These are phyloP conservation scores for Colletotrichum sp. DNA, from an alignment of 2,329 filamentous ascomycete species.

Conservation along the genomic window DNA sequence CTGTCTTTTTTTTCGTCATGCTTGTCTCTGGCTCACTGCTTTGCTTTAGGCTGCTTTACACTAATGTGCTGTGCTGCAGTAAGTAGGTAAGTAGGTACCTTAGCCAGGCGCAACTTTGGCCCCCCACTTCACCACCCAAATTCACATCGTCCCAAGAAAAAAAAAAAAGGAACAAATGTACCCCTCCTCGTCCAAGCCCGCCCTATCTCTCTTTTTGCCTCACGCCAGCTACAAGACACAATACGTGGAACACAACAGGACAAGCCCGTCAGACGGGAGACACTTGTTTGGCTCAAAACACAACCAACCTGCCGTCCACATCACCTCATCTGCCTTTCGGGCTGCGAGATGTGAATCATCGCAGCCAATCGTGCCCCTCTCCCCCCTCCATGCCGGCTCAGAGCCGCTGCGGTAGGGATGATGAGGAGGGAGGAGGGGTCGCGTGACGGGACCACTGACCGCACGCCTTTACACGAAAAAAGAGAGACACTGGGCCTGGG, in stretches of 20 bases:
- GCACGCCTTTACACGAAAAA: background rate
- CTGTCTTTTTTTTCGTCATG: background rate
- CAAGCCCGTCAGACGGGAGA: background rate
- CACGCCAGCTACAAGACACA: background rate
- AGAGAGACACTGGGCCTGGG: background rate
- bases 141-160: background rate
- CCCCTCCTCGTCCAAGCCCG: background rate
- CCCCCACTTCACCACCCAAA: background rate
- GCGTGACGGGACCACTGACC: slow-evolving; percentile 2
- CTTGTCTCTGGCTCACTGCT: background rate
- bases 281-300: background rate
- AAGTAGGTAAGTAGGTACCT: background rate
- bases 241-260: background rate
- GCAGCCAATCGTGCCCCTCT: background rate
- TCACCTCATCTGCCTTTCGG: background rate
- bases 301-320: background rate
- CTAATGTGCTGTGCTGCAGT: background rate
- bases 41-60: background rate
- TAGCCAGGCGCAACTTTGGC: background rate
- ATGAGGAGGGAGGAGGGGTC: background rate
- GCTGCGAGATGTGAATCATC: background rate
- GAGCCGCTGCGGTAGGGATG: background rate
- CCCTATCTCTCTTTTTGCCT: background rate
- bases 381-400: background rate
- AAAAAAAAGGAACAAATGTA: background rate